phyloP scores from a whole-genome alignment of 2,329 filamentous ascomycete species.

The Blastomyces percursus region DNA sequence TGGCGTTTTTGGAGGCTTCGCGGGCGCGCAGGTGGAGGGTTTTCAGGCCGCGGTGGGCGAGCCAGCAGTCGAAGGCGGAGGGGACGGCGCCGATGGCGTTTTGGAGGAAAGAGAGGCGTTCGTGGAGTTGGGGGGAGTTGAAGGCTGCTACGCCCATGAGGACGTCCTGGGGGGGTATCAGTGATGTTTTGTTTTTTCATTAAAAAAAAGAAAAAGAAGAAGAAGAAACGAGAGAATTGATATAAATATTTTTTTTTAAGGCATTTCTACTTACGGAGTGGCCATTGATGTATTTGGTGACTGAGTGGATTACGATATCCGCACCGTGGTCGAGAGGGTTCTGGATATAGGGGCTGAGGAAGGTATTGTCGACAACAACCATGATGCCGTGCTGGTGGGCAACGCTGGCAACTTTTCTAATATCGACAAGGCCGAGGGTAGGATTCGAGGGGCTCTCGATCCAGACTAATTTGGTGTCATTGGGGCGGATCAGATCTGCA shows the following conservation, averaged over 20 bases:
- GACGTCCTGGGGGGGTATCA: constrained; percentile 51
- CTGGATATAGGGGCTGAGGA: constrained; percentile 91
- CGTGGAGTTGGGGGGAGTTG: constrained; percentile 70
- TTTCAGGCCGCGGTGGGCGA: constrained; percentile 92
- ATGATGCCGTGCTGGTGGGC: constrained; percentile 82
- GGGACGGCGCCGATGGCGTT: constrained; percentile 96
- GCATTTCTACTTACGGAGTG: constrained; percentile 47
- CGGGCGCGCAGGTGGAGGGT: constrained; percentile 86
- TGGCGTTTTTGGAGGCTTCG: constrained; percentile 74
- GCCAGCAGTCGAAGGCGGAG: constrained; percentile 93
- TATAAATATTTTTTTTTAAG: background rate
- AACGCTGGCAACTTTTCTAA: constrained; percentile 67
- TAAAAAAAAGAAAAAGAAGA: too few species aligned
- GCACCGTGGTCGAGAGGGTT: constrained; percentile 92
- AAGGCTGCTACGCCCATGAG: constrained; percentile 96
- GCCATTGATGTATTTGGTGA: constrained; percentile 99
- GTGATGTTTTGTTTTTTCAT: background rate
- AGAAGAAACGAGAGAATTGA: too few species aligned
- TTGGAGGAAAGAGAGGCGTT: constrained; percentile 78
- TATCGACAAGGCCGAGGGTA: constrained; percentile 85
- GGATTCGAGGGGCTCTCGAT: constrained; percentile 95
- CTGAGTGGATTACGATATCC: constrained; percentile 91
- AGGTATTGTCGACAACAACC: constrained; percentile 99
- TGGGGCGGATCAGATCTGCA: constrained; percentile 64
- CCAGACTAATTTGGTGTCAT: constrained; percentile 87